Conservation (phyloP, 441 rosid genomes). For the Biscutella laevigata region DNA sequence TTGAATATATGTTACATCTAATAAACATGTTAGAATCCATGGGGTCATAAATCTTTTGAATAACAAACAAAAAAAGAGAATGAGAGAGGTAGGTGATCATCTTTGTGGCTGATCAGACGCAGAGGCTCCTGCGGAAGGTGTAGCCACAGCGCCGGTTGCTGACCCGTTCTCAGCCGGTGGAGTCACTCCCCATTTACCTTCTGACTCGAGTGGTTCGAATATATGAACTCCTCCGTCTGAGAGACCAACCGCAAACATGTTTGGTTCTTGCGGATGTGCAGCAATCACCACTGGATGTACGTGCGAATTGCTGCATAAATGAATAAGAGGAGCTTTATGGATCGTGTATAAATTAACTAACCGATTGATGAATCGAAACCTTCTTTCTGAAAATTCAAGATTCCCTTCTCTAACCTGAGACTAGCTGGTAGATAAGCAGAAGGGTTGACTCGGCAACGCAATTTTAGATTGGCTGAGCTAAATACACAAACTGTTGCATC, state of each 20-base stretch:
- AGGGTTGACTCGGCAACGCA: slow-evolving; percentile 77
- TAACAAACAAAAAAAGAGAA: background rate
- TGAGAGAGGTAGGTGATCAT: slow-evolving; percentile 38
- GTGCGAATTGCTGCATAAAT: slow-evolving; percentile 44
- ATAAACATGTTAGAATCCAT: slow-evolving; percentile 25
- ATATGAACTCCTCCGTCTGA: slow-evolving; percentile 93
- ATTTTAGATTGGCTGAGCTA: slow-evolving; percentile 63
- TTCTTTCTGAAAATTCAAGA: background rate
- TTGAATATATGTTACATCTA: slow-evolving; percentile 23
- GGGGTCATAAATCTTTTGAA: slow-evolving; percentile 19
- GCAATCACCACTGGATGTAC: slow-evolving; percentile 86
- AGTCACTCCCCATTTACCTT: slow-evolving; percentile 89
- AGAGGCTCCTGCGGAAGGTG: slow-evolving; percentile 64
- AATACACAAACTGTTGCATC: slow-evolving; percentile 80
- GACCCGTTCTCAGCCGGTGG: slow-evolving; percentile 91
- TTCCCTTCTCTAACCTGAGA: slow-evolving; percentile 44
- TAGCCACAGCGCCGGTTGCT: slow-evolving; percentile 46
- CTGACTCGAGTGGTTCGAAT: slow-evolving; percentile 91
- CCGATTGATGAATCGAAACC: background rate
- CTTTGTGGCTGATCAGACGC: slow-evolving; percentile 87
- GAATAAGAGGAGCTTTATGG: background rate
- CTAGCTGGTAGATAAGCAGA: slow-evolving; percentile 64
- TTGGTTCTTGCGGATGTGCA: slow-evolving; percentile 87
- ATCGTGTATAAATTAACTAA: background rate
- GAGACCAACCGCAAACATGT: slow-evolving; percentile 88